A percentile compares a stretch with the other conserved stretches of the same genome.
Evolutionary conservation across 1,139 yeast genomes (phyloP).

Genomic region (Diutina sp.): DNA sequence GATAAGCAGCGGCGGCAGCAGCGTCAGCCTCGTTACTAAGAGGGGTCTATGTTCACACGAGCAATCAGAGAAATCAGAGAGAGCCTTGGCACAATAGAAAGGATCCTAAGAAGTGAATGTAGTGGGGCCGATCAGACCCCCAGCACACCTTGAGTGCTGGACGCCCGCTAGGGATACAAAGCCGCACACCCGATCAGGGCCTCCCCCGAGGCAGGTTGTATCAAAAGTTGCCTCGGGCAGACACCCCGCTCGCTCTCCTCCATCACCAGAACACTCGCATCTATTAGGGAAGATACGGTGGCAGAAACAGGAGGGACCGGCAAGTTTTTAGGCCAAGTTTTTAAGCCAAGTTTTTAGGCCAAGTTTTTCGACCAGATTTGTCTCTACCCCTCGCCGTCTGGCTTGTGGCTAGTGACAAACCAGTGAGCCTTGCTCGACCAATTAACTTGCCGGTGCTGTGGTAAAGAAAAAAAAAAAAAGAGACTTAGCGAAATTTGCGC

Average conservation of each 20-base stretch:
- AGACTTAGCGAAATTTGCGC: neutral
- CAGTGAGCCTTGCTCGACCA: too few relatives aligned
- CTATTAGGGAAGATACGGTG: slow-evolving; percentile 43
- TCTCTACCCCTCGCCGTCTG: too few relatives aligned
- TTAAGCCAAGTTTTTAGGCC: too few relatives aligned
- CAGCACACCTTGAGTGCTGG: slow-evolving; percentile 3
- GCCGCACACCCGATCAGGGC: slow-evolving; percentile 27
- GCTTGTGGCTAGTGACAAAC: too few relatives aligned
- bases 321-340: too few relatives aligned
- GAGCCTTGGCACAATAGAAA: neutral
- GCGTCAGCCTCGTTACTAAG: neutral
- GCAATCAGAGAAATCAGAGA: neutral
- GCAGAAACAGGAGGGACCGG: slow-evolving; percentile 56
- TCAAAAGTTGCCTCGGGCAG: slow-evolving; percentile 16
- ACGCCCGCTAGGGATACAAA: slow-evolving; percentile 7
- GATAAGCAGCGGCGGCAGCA: neutral
- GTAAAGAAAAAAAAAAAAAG: neutral
- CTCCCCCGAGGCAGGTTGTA: slow-evolving; percentile 23
- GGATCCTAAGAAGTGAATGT: slow-evolving; percentile 6
- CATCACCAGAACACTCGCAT: slow-evolving; percentile 50
- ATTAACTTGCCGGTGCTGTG: neutral
- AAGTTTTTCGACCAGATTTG: too few relatives aligned
- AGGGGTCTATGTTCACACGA: neutral
- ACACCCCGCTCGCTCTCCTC: slow-evolving; percentile 48
- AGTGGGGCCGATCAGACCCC: slow-evolving; percentile 14